Evolutionary conservation across 345 rosid genomes (phyloP), one percentile per base, ranked within the genome.

Genomic region (Gynandropsis gynandra): DNA sequence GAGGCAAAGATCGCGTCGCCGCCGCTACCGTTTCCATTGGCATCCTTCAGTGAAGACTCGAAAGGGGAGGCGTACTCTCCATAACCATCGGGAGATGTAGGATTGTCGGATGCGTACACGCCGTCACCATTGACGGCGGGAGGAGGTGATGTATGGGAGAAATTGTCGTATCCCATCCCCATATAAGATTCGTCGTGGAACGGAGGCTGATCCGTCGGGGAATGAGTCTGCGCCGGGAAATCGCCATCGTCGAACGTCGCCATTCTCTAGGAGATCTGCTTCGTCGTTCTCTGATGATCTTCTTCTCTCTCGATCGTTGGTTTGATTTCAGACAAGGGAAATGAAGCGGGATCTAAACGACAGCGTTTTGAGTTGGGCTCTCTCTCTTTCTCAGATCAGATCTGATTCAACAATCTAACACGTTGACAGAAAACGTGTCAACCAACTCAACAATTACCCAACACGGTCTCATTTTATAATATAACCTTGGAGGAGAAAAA

Each of bases 1-100:
- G 67, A 70, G 41, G 65, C 39, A 32, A 82, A 75, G 53, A 72
- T 31, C 21, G 62, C 70, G 7, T 63, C 80, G 10, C 11, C 63
- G 20, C 34, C 60, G 3, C 31, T 52, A 42, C 31, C 71, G 47
- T 63, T 62, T 7, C 60, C 74, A 38, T 52, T 56, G 42, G 73
- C 52, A 19, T 54, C 69, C 41, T 50, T 42, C 6, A 38, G 45
- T 38, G 72, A 50, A 21, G 67, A 16, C 58, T 64, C 79, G 41
- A 75, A 77, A 13, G 79, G 79, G 13, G 78, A 73, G 11, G 50
- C 70, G 32, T 54, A 75, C 2, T 73, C 79, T 10, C 79, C 85
- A 1, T 76, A 79, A 14, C 61, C 70, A 21, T 76, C 77, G 0
- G 74, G 67, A 29, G 80, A 75, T 48, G 58, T 56, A 41, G 63